Evolutionary conservation across 108 stramenopile genomes (phyloP).

Genomic region (Chaetoceros muelleri): DNA sequence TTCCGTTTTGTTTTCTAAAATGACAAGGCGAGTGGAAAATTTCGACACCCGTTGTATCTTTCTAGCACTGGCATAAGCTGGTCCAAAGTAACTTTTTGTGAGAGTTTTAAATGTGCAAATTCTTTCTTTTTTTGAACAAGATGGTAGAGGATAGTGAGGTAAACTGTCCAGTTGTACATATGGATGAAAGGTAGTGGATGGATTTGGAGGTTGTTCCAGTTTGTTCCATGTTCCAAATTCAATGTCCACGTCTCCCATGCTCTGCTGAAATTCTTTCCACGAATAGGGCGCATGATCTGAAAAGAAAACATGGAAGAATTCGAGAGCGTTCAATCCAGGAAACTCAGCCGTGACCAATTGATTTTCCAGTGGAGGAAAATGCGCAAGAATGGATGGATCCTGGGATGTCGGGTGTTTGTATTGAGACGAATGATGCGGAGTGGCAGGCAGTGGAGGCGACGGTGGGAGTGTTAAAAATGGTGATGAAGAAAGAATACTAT

Average conservation of each 20-base stretch:
- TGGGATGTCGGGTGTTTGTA: background rate
- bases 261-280: conserved; percentile 59
- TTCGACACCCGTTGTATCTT: conserved; percentile 58
- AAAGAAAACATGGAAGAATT: conserved; percentile 74
- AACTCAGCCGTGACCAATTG: conserved; percentile 35
- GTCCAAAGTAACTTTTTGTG: conserved; percentile 70
- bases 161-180: background rate
- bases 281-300: conserved; percentile 68
- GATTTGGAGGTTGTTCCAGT: conserved; percentile 4
- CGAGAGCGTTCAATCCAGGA: conserved; percentile 37
- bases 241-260: conserved; percentile 61
- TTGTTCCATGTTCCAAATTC: conserved; percentile 46
- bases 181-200: conserved; percentile 1
- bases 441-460: background rate
- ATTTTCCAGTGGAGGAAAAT: conserved; percentile 37
- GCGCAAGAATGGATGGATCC: background rate
- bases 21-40: conserved; percentile 32
- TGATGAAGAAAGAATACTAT: background rate
- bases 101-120: conserved; percentile 50
- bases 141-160: background rate
- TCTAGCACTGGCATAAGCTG: conserved; percentile 57
- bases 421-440: background rate
- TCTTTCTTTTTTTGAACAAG: conserved; percentile 25
- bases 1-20: conserved; percentile 54
- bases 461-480: no score